Conservation (phyloP, 202 grass and related monocot species). For the Zizania palustris region DNA sequence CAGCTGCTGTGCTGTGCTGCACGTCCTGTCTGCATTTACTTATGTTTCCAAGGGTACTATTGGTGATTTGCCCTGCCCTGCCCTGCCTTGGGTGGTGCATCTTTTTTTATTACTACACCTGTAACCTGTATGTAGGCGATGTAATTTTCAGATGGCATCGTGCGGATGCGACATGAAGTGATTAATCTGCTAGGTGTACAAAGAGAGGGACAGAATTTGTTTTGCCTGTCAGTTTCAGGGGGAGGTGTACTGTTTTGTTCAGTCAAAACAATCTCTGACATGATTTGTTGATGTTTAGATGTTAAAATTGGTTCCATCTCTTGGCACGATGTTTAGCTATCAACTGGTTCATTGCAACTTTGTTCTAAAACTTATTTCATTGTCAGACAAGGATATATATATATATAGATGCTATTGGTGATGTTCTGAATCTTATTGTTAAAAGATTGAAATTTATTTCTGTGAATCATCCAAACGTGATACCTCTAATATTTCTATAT, state of each 20-base stretch:
- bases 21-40: background rate
- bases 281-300: too few species aligned
- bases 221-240: background rate
- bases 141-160: background rate
- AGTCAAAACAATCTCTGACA: background rate
- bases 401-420: background rate
- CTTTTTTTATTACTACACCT: background rate
- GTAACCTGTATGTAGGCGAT: background rate
- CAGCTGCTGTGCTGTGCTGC: background rate
- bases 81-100: background rate
- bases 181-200: slow-evolving; percentile 10
- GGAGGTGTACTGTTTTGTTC: background rate
- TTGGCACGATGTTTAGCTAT: too few species aligned
- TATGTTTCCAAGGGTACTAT: slow-evolving; percentile 38
- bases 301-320: too few species aligned
- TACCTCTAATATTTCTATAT: too few species aligned
- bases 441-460: too few species aligned
- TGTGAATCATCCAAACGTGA: too few species aligned
- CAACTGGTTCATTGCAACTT: background rate
- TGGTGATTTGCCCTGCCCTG: slow-evolving; percentile 7
- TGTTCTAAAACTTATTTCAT: background rate
- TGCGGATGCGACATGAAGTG: background rate
- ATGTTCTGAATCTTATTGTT: too few species aligned
- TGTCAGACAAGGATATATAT: too few species aligned
- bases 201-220: background rate